Base-by-base conservation (phyloP, 2,329 filamentous ascomycete genomes). In the Pseudogymnoascus sp. region DNA sequence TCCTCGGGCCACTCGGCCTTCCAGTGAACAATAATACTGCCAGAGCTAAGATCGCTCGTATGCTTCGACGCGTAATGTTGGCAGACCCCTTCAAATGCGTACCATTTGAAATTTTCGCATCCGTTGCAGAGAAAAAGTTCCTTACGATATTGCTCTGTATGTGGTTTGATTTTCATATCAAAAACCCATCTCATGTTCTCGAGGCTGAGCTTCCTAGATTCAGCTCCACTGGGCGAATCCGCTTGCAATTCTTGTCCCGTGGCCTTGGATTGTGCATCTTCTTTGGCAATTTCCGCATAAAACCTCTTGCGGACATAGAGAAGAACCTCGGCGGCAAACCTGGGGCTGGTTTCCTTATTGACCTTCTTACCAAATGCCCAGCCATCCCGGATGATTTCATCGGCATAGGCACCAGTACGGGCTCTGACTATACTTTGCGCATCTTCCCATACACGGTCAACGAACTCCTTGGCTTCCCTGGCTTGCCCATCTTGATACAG, bases 131-230 rank as follows among this genome's bases (percentile, higher is more conserved):
- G 80, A 73, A 95, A 95, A 8, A 93, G 76, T 62, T 93, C 89
- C 69, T 86, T 89, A 67, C 85, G 80, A 68, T 82, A 81, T 52
- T 78, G 75, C 65, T 91, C 87, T 2, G 88, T 90, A 61, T 85
- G 75, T 23, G 85, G 84, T 70, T 86, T 90, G 71, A 95, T 81
- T 72, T 91, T 92, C 67, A 83, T 84, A 69, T 93, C 89, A 72
- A 89, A 93, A 31, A 93, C 78, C 85, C 88, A 93, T 74, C 89
- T 93, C 89, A 95, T 92, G 70, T 93, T 91, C 71, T 93, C 90
- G 67, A 95, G 76, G 1, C 87, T 89, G 61, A 93, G 78, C 70
- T 81, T 87, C 71, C 84, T 80, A 25, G 81, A 84, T 68, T 80
- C 83, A 5, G 83, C 79, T 0, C 80, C 82, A 65, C 81, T 76